These are phyloP conservation scores for Cyberlindnera nakhonratchasimensis DNA, from an alignment of 805 yeast species.

Conservation along the genomic window DNA sequence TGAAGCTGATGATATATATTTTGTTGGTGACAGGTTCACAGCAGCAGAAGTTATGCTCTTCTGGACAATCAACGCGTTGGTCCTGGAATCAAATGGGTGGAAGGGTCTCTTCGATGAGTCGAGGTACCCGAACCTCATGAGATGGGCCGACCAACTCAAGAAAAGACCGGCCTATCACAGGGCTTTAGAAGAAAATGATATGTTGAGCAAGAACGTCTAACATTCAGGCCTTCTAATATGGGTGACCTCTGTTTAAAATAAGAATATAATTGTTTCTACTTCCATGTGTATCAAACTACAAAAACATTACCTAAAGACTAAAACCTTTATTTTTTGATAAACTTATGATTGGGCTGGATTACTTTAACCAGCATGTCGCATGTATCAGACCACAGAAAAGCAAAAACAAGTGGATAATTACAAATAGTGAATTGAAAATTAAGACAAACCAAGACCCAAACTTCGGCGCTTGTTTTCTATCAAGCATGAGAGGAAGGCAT, in stretches of 20 bases:
- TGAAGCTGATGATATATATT: constrained; percentile 25
- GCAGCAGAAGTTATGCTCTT: constrained; percentile 54
- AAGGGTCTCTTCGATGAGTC: neutral
- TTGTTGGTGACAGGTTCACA: constrained; percentile 47
- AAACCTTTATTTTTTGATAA: neutral
- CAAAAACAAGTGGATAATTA: constrained; percentile 2
- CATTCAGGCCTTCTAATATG: too few species aligned
- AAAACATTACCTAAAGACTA: neutral
- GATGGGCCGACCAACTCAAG: neutral
- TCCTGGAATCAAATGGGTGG: constrained; percentile 19
- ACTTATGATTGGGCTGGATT: too few species aligned
- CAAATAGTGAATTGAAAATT: constrained; percentile 2
- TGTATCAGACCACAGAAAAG: neutral
- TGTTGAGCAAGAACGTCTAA: neutral
- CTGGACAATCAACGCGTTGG: constrained; percentile 33
- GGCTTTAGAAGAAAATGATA: neutral
- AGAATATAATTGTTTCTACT: neutral
- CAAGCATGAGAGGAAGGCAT: neutral
- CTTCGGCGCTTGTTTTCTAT: neutral
- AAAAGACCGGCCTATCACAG: neutral
- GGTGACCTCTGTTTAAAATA: too few species aligned
- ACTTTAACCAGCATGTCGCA: too few species aligned
- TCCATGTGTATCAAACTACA: too few species aligned
- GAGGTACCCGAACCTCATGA: constrained; percentile 1
- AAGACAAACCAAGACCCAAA: neutral